Conservation (phyloP, 116 monocot genomes). For the Trichopus zeylanicus region DNA sequence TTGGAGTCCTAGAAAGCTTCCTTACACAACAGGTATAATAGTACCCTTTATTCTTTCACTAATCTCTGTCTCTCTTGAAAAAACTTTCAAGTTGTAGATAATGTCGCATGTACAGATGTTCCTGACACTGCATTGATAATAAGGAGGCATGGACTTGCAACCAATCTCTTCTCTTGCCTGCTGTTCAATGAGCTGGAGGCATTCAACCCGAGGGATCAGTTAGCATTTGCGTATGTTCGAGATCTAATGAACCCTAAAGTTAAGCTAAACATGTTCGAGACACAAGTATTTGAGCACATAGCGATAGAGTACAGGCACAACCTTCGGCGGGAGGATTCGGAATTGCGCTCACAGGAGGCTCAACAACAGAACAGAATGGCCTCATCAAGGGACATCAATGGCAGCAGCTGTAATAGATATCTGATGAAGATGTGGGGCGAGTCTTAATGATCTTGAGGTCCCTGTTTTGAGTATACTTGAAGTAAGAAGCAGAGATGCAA, state of each 20-base stretch:
- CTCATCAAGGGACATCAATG: constrained; percentile 26
- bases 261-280: too few species aligned
- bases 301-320: constrained; percentile 82
- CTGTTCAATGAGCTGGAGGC: constrained; percentile 90
- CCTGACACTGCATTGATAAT: constrained; percentile 80
- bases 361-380: constrained; percentile 18
- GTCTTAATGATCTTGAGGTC: too few species aligned
- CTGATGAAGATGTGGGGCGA: too few species aligned
- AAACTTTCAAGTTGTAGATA: neutral
- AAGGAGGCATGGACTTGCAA: constrained; percentile 42
- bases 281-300: too few species aligned
- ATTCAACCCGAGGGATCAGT: constrained; percentile 83
- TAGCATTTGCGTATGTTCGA: constrained; percentile 28
- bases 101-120: constrained; percentile 40
- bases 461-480: too few species aligned
- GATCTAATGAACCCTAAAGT: too few species aligned
- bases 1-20: constrained; percentile 66
- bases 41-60: neutral
- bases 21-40: constrained; percentile 79
- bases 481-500: too few species aligned
- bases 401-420: constrained; percentile 66
- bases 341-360: too few species aligned
- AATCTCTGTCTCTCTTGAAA: neutral
- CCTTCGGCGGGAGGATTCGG: constrained; percentile 19
- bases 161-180: constrained; percentile 75